Conservation (phyloP, 2,329 filamentous ascomycete species). For the Leptographium lundbergii region DNA sequence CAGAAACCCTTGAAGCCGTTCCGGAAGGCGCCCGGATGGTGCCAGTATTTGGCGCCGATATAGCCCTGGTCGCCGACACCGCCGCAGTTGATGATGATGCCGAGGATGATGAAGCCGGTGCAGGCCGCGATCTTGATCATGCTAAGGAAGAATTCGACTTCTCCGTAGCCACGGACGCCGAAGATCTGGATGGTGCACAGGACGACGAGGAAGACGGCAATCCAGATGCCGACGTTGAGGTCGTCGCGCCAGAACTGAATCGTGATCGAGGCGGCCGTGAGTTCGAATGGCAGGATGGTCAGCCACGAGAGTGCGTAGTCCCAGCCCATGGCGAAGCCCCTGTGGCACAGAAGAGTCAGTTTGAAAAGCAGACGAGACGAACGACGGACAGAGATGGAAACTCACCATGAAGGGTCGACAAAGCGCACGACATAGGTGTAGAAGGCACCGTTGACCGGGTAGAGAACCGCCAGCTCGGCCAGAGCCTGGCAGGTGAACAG, state of each 20-base stretch:
- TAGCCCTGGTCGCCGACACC: slow-evolving; percentile 44
- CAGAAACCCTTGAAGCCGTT: slow-evolving; percentile 38
- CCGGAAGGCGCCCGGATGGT: slow-evolving; percentile 40
- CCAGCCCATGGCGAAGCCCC: slow-evolving; percentile 41
- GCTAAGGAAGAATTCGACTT: slow-evolving; percentile 46
- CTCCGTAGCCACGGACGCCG: slow-evolving; percentile 43
- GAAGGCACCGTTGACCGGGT: slow-evolving; percentile 50
- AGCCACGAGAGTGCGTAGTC: slow-evolving; percentile 38
- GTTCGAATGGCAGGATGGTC: slow-evolving; percentile 38
- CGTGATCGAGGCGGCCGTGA: slow-evolving; percentile 40
- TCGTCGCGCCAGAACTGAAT: slow-evolving; percentile 39
- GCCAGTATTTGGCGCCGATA: slow-evolving; percentile 49
- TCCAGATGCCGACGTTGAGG: slow-evolving; percentile 41
- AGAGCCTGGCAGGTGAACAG: slow-evolving; percentile 46
- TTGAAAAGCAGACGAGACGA: not conserved
- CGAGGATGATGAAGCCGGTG: slow-evolving; percentile 52
- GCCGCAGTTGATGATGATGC: slow-evolving; percentile 45
- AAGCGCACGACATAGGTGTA: slow-evolving; percentile 50
- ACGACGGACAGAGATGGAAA: not conserved
- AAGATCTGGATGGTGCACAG: slow-evolving; percentile 41
- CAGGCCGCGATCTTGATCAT: slow-evolving; percentile 45
- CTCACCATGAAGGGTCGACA: slow-evolving; percentile 43
- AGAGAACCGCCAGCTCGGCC: slow-evolving; percentile 46
- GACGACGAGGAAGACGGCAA: slow-evolving; percentile 40
- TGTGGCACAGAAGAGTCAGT: slow-evolving; percentile 5